Base-by-base conservation (phyloP, 306 rosid species). In the Malus sylvestris region DNA sequence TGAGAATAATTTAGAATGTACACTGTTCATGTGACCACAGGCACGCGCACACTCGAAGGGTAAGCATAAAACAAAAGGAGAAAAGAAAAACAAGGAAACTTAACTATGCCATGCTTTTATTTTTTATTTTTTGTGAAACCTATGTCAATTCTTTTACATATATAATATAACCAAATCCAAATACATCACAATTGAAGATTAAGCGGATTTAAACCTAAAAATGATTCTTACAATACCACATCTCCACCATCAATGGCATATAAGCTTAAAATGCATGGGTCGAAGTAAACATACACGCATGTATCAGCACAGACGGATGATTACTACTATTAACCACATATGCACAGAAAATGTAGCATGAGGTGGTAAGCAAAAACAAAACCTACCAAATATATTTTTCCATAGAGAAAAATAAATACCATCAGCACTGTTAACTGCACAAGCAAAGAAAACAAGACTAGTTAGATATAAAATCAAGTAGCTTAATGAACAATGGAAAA, bases 351-450 rank as follows among this genome's bases (percentile, higher is more conserved):
- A 55, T 12, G 29, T 67, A 64, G 60, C 58, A 29, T 5, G 33
- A n/a, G n/a, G 52, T 62, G n/a, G 52, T 62, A 3, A 12, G 33
- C 32, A 18, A 40, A 62, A 77, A 73, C 69, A 71, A 72, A 81
- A 81, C 97, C 80, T 83, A 94, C 97, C 93, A 94, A 70, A 85
- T 94, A 94, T 2, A 85, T 55, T 82, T 83, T 92, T 77, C 98
- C 98, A 74, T 92, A 94, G 46, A 94, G 97, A 80, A 91, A 94
- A 80, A 87, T 33, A 82, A 85, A 94, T 12, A 94, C 96, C 53
- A 93, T 89, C 80, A 92, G 86, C 88, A 94, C 98, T 0, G 95
- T 92, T 85, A 94, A 83, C 98, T 94, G 97, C 92, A 94, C 64
- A 70, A 55, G 35, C 57, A 68, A 68, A 72, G 65, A 75, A 40